phyloP scores from a whole-genome alignment of 306 rosid genomes.

The Arachis hypogaea region DNA sequence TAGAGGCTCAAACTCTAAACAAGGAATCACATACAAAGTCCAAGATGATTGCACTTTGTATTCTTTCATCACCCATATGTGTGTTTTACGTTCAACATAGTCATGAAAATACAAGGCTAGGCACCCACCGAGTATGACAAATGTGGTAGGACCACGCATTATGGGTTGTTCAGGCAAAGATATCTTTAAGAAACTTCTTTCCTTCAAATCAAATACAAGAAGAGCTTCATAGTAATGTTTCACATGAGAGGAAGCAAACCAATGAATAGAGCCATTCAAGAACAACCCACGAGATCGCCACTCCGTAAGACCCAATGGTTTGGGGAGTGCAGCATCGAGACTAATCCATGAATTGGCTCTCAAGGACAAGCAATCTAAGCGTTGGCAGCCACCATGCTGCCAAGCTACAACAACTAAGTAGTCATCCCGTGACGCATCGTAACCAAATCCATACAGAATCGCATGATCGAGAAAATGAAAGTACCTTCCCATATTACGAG shows the following conservation, averaged over 20 bases:
- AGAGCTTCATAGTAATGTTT: background rate
- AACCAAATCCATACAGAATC: background rate
- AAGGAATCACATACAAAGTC: background rate
- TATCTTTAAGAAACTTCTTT: background rate
- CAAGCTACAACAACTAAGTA: background rate
- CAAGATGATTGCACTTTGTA: background rate
- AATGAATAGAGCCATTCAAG: background rate
- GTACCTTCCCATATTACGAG: no score
- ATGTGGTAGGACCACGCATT: background rate
- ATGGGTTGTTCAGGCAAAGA: background rate
- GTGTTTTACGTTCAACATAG: no score
- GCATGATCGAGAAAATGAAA: background rate
- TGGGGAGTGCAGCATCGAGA: background rate
- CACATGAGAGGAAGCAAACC: background rate
- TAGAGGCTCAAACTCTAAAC: background rate
- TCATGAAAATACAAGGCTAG: background rate
- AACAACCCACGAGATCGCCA: background rate
- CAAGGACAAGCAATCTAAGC: background rate
- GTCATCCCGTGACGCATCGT: background rate
- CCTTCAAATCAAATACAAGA: background rate
- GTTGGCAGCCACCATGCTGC: background rate
- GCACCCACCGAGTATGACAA: background rate
- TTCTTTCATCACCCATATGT: background rate
- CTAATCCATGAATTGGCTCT: background rate
- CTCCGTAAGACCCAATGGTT: background rate